A percentile compares a stretch with the other conserved stretches of the same genome.
These are phyloP conservation scores for Thalassiosira mediterranea DNA, from an alignment of 352 stramenopile species.

Conservation along the genomic window DNA sequence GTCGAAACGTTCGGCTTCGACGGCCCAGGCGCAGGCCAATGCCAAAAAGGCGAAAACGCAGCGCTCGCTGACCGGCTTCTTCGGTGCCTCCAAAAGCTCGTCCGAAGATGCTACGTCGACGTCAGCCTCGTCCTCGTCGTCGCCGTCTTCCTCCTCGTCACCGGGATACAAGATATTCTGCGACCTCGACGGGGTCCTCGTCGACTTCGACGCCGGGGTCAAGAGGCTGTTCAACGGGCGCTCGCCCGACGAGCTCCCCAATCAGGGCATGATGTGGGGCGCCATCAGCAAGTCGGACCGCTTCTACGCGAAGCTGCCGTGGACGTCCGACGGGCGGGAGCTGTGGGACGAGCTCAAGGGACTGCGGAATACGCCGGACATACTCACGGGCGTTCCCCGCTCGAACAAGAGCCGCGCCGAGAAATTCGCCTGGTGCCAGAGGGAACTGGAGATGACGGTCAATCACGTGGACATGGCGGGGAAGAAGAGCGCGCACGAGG, in stretches of 20 bases:
- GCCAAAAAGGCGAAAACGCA: constrained; percentile 4
- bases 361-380: neutral
- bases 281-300: constrained; percentile 41
- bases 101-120: neutral
- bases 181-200: constrained; percentile 78
- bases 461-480: constrained; percentile 76
- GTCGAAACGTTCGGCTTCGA: no score
- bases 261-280: constrained; percentile 60
- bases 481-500: constrained; percentile 39
- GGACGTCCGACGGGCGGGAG: constrained; percentile 64
- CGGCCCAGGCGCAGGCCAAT: neutral
- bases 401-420: constrained; percentile 44
- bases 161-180: constrained; percentile 70
- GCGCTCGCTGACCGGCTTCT: constrained; percentile 11
- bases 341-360: constrained; percentile 67
- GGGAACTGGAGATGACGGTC: constrained; percentile 61
- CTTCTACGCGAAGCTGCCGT: constrained; percentile 75
- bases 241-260: constrained; percentile 42
- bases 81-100: neutral
- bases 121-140: no score
- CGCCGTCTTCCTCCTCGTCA: neutral
- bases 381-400: constrained; percentile 46
- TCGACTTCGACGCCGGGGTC: constrained; percentile 75
- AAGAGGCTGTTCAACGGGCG: constrained; percentile 49
- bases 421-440: constrained; percentile 74